Conservation (phyloP, 2,329 filamentous ascomycete genomes). For the Aspergillus aculeatinus region DNA sequence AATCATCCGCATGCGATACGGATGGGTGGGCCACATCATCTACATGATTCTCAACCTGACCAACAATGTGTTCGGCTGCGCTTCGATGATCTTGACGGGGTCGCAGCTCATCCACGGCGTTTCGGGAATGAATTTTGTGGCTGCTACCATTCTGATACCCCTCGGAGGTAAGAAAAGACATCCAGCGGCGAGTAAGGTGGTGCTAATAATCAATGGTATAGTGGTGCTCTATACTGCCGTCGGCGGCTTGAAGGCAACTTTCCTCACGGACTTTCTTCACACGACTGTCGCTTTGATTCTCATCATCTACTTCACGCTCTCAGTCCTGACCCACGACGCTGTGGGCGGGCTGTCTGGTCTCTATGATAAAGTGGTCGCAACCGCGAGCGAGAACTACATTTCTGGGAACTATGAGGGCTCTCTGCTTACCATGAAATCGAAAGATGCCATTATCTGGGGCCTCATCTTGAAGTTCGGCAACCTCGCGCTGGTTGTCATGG, state of each 20-base stretch:
- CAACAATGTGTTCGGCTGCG: conserved; percentile 48
- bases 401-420: conserved; percentile 50
- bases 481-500: conserved; percentile 51
- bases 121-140: conserved; percentile 51
- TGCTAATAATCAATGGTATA: conserved; percentile 14
- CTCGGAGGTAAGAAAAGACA: conserved; percentile 39
- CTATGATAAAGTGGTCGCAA: conserved; percentile 49
- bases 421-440: conserved; percentile 51
- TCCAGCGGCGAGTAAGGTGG: background rate
- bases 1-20: conserved; percentile 51
- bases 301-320: conserved; percentile 50
- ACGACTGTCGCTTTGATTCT: conserved; percentile 50
- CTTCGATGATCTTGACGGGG: conserved; percentile 48
- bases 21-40: conserved; percentile 41
- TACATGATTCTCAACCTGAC: conserved; percentile 45
- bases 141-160: conserved; percentile 48
- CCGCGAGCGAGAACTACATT: conserved; percentile 44
- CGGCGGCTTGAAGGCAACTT: conserved; percentile 52
- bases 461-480: conserved; percentile 53
- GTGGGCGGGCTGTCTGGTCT: conserved; percentile 46
- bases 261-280: conserved; percentile 51
- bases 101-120: conserved; percentile 49
- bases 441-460: conserved; percentile 45
- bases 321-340: conserved; percentile 44
- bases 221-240: conserved; percentile 51